These are phyloP conservation scores for Letharia columbiana DNA, from an alignment of 495 filamentous ascomycete genomes.

Conservation along the genomic window DNA sequence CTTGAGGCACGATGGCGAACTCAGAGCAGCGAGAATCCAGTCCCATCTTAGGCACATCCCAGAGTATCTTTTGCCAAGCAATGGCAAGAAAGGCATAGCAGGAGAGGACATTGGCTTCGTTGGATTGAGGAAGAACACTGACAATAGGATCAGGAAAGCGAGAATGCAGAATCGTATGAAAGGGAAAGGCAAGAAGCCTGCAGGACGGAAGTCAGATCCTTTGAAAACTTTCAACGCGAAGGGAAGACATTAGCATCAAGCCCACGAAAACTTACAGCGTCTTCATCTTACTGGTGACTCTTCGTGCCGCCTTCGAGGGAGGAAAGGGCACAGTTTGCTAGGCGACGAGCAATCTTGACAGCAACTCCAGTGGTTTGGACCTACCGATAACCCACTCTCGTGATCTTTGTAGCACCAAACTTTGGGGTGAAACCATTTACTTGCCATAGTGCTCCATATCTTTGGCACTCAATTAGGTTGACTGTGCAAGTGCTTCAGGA, in stretches of 20 bases:
- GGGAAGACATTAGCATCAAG: constrained; percentile 16
- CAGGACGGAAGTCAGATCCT: constrained; percentile 60
- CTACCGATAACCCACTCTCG: background rate
- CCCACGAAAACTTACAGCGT: background rate
- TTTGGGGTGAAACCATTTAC: background rate
- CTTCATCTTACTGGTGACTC: background rate
- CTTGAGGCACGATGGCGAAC: constrained; percentile 82
- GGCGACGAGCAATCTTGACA: background rate
- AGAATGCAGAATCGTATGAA: constrained; percentile 52
- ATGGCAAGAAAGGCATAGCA: constrained; percentile 59
- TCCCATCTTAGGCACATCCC: constrained; percentile 91
- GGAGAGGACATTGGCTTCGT: constrained; percentile 61
- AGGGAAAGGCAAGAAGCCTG: constrained; percentile 43
- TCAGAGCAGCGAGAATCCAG: constrained; percentile 69
- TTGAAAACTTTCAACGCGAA: constrained; percentile 78
- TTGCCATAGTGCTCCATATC: background rate
- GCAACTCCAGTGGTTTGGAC: background rate
- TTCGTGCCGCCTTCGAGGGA: background rate
- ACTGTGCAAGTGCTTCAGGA: background rate
- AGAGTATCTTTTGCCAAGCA: constrained; percentile 81
- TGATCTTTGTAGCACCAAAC: background rate
- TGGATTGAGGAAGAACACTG: constrained; percentile 60
- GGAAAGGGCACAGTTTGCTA: background rate
- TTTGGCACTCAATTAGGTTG: background rate
- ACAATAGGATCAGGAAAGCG: constrained; percentile 66